Evolutionary conservation across 202 grass and related monocot species (phyloP).

Genomic region (Eragrostis tef): DNA sequence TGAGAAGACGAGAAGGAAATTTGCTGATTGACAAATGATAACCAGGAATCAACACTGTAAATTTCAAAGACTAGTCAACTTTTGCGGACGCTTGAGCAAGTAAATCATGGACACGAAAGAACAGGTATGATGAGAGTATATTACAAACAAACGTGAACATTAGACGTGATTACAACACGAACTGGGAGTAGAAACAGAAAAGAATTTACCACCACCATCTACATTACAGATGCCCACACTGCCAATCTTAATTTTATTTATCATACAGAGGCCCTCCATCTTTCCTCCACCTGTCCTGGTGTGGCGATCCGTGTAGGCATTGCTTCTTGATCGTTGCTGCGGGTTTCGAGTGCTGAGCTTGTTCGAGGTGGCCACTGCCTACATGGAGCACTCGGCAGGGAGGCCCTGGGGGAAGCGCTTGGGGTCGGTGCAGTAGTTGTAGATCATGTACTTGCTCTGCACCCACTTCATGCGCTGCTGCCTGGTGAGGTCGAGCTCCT

Average conservation of each 20-base stretch:
- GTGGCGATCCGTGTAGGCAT: not conserved
- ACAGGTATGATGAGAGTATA: conserved; percentile 37
- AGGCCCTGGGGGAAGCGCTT: conserved; percentile 62
- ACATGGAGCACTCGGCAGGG: conserved; percentile 74
- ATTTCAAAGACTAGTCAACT: not conserved
- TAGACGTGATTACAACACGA: not conserved
- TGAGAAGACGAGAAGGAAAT: not conserved
- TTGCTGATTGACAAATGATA: not conserved
- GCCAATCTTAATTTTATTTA: conserved; percentile 38
- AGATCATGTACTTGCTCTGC: conserved; percentile 86
- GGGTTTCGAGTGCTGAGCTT: not conserved
- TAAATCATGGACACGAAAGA: not conserved
- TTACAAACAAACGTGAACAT: conserved; percentile 35
- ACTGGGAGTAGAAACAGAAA: not conserved
- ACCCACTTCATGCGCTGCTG: conserved; percentile 71
- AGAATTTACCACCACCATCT: conserved; percentile 42
- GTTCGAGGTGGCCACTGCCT: not conserved
- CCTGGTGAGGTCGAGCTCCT: conserved; percentile 71
- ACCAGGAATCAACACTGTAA: not conserved
- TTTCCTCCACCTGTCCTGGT: conserved; percentile 1
- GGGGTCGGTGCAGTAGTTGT: conserved; percentile 87
- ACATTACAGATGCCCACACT: conserved; percentile 11
- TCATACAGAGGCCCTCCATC: not conserved
- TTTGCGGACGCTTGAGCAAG: not conserved
- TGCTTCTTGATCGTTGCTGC: not conserved